Evolutionary conservation across 108 stramenopile species (phyloP), one percentile per base, ranked within the genome.

Genomic region (Cylindrotheca closterium): DNA sequence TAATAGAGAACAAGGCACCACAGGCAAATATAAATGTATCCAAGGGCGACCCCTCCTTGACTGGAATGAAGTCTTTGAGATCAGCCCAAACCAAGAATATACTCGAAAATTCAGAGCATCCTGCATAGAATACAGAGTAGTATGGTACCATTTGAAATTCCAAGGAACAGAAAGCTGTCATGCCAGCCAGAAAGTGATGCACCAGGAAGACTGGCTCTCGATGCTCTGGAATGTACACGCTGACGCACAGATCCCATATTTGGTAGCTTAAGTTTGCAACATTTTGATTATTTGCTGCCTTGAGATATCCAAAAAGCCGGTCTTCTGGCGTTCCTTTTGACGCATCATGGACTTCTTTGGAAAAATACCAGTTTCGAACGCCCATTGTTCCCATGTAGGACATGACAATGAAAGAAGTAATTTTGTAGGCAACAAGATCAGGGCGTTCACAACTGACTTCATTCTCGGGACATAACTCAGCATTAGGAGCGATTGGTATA

Each of bases 31-130:
- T 34, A 54, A 63, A 45, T 0, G 21, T n/a, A n/a, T 49, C 65
- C 24, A 61, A 34, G 7, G 46, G 18, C 15, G 55, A 46, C 2
- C 53, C 67, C 22, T 23, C n/a, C 15, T 37, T 26, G 65, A 59
- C 61, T 1, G 67, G 75, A 32, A 71, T 67, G 57, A 66, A 82
- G 30, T 66, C 45, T 32, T 64, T 62, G 19, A 78, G 28, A 74
- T 85, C 81, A 2, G 79, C 51, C 58, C 81, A 67, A 2, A 82
- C 77, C 46, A 85, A 68, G 60, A 79, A 81, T 2, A 85, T 56
- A 30, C 75, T 68, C 56, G 67, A 69, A 22, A 83, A 70, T 55
- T 80, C 80, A 23, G 79, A 78, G 21, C 71, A 79, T 18, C 84
- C 84, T 21, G 68, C 63, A 73, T 74, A 86, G 46, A 80, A 86